Evolutionary conservation across 805 yeast species (phyloP).

Genomic region (Grigorovia transvaalensis): DNA sequence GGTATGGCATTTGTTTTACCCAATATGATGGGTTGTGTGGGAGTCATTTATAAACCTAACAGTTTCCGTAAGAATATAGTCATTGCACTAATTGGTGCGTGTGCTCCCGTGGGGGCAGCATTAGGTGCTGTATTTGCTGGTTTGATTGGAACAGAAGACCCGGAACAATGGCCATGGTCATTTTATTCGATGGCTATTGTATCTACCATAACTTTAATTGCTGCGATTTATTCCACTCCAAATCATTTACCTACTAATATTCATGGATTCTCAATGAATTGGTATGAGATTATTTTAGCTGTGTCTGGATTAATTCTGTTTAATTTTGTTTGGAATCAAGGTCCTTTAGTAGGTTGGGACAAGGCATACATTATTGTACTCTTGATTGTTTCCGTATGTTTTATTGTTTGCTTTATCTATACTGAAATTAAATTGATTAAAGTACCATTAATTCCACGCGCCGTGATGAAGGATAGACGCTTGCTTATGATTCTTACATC

Average conservation of each 20-base stretch:
- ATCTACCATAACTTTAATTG: slow-evolving; percentile 9
- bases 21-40: slow-evolving; percentile 47
- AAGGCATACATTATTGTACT: slow-evolving; percentile 47
- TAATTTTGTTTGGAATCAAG: slow-evolving; percentile 68
- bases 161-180: slow-evolving; percentile 22
- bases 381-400: slow-evolving; percentile 39
- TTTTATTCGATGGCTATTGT: slow-evolving; percentile 22
- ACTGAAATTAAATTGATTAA: slow-evolving; percentile 38
- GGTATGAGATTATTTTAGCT: slow-evolving; percentile 46
- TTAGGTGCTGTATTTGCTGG: slow-evolving; percentile 44
- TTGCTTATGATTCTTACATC: slow-evolving; percentile 40
- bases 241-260: slow-evolving; percentile 20
- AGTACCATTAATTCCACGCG: slow-evolving; percentile 46
- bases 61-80: slow-evolving; percentile 41
- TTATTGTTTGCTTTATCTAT: slow-evolving; percentile 36
- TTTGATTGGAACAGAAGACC: slow-evolving; percentile 24
- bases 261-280: slow-evolving; percentile 32
- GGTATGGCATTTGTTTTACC: slow-evolving; percentile 52
- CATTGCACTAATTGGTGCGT: slow-evolving; percentile 46
- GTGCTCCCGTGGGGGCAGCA: slow-evolving; percentile 53
- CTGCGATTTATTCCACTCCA: slow-evolving; percentile 22
- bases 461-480: slow-evolving; percentile 34
- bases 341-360: slow-evolving; percentile 62
- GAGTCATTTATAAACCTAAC: slow-evolving; percentile 33
- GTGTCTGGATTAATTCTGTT: slow-evolving; percentile 50